These are phyloP conservation scores for Camptophora hylomeconis DNA, from an alignment of 2,329 filamentous ascomycete species.

Conservation along the genomic window DNA sequence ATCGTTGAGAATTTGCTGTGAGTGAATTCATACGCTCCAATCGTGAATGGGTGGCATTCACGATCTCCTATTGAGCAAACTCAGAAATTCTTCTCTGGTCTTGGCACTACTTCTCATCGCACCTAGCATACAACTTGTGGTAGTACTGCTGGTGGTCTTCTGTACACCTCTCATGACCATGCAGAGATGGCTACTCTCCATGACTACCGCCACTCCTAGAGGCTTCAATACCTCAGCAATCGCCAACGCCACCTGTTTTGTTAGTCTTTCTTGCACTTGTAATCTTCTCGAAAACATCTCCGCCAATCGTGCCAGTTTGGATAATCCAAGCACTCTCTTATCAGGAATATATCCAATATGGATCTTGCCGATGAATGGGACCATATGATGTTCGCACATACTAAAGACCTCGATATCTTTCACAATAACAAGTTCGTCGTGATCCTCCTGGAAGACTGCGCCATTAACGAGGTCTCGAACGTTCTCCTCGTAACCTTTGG, in stretches of 20 bases:
- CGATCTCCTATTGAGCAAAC: constrained; percentile 47
- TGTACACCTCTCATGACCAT: constrained; percentile 99
- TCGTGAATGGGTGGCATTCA: no score
- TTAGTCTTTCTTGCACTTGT: constrained; percentile 92
- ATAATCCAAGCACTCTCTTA: constrained; percentile 83
- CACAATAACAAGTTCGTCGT: constrained; percentile 94
- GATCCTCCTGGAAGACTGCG: constrained; percentile 90
- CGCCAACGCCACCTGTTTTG: constrained; percentile 88
- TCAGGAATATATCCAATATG: constrained; percentile 97
- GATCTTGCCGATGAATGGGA: constrained; percentile 97
- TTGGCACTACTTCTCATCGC: constrained; percentile 87
- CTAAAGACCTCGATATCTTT: constrained; percentile 95
- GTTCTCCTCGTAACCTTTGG: constrained; percentile 93
- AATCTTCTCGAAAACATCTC: constrained; percentile 92
- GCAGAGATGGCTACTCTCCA: constrained; percentile 92
- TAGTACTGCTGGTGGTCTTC: constrained; percentile 75
- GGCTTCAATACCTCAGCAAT: constrained; percentile 88
- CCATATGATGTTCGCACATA: constrained; percentile 92
- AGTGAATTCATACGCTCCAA: no score
- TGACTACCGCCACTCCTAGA: constrained; percentile 89
- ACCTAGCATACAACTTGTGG: constrained; percentile 95
- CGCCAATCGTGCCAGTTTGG: constrained; percentile 87
- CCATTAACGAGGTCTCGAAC: constrained; percentile 81
- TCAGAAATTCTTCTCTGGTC: constrained; percentile 91
- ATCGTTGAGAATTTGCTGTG: no score